These are phyloP conservation scores for Coemansia umbellata DNA, from an alignment of 192 early-diverging fungal species.

Conservation along the genomic window DNA sequence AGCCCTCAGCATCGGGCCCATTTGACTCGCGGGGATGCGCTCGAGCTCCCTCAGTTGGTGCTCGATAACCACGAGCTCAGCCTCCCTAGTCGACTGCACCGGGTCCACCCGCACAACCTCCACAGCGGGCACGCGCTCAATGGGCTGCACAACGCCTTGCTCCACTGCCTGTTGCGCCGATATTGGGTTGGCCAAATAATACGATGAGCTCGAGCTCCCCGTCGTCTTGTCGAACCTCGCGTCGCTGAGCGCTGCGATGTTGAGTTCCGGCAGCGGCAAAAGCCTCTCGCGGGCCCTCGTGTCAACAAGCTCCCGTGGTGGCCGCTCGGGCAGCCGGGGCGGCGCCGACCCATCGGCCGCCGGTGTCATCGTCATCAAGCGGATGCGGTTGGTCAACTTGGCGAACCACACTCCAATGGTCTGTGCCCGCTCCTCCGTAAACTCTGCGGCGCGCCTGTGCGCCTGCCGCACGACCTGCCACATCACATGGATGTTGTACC, in stretches of 20 bases:
- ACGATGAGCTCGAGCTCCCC: constrained; percentile 29
- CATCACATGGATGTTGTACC: constrained; percentile 48
- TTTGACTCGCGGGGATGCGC: constrained; percentile 24
- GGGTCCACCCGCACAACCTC: no score
- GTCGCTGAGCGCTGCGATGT: constrained; percentile 29
- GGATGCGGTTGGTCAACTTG: constrained; percentile 42
- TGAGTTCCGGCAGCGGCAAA: constrained; percentile 38
- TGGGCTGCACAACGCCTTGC: background rate
- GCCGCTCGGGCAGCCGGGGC: constrained; percentile 29
- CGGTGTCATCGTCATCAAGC: constrained; percentile 45
- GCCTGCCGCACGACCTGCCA: constrained; percentile 49
- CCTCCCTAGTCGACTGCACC: constrained; percentile 27
- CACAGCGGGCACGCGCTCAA: no score
- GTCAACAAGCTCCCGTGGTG: constrained; percentile 38
- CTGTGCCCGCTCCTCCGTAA: constrained; percentile 26
- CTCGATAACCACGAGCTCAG: constrained; percentile 46
- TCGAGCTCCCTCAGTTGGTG: constrained; percentile 44
- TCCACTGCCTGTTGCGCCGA: background rate
- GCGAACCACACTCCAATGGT: constrained; percentile 31
- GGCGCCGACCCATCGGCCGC: constrained; percentile 47
- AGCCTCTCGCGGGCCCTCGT: constrained; percentile 21
- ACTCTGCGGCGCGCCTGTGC: constrained; percentile 13
- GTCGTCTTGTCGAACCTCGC: constrained; percentile 15
- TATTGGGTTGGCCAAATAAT: constrained; percentile 35
- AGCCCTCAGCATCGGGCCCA: constrained; percentile 48